Conservation (phyloP, 2,329 filamentous ascomycete genomes). For the Claviceps sp. region DNA sequence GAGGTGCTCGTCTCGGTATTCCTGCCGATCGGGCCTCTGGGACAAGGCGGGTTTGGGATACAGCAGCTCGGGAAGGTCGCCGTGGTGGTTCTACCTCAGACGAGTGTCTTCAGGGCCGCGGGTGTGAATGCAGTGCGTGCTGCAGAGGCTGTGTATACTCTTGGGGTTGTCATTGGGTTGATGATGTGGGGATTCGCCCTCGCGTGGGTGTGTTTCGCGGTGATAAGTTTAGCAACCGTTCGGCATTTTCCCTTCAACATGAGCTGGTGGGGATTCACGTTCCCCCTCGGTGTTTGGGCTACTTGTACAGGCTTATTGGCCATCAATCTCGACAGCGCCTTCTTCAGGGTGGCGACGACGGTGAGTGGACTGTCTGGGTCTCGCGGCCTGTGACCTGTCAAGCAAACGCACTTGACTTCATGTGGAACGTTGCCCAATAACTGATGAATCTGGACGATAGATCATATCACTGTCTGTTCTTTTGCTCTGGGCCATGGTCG, state of each 20-base stretch:
- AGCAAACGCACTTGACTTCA: not conserved
- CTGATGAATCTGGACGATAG: slow-evolving; percentile 10
- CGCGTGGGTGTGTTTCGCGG: slow-evolving; percentile 29
- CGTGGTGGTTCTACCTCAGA: slow-evolving; percentile 24
- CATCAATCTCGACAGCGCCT: slow-evolving; percentile 26
- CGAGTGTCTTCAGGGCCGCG: slow-evolving; percentile 31
- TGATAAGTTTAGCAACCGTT: slow-evolving; percentile 26
- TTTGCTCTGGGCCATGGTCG: slow-evolving; percentile 29
- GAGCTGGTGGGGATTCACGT: slow-evolving; percentile 36
- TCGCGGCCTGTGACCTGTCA: not conserved
- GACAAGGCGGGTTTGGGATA: slow-evolving; percentile 49
- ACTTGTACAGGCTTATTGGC: slow-evolving; percentile 27
- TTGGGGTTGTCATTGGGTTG: slow-evolving; percentile 35
- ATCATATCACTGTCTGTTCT: slow-evolving; percentile 28
- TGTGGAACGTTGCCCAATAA: not conserved
- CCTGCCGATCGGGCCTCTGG: slow-evolving; percentile 52
- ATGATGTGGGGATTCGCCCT: slow-evolving; percentile 32
- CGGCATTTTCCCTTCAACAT: slow-evolving; percentile 30
- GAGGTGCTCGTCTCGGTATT: slow-evolving; percentile 58
- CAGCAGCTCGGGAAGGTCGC: slow-evolving; percentile 38
- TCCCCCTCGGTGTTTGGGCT: slow-evolving; percentile 31
- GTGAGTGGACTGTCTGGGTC: slow-evolving; percentile 10
- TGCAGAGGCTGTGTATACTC: slow-evolving; percentile 38
- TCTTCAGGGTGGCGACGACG: slow-evolving; percentile 28
- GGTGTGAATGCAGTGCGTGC: slow-evolving; percentile 15